Evolutionary conservation across 2,329 filamentous ascomycete genomes (phyloP).

Genomic region (Trichoderma semiorbis): DNA sequence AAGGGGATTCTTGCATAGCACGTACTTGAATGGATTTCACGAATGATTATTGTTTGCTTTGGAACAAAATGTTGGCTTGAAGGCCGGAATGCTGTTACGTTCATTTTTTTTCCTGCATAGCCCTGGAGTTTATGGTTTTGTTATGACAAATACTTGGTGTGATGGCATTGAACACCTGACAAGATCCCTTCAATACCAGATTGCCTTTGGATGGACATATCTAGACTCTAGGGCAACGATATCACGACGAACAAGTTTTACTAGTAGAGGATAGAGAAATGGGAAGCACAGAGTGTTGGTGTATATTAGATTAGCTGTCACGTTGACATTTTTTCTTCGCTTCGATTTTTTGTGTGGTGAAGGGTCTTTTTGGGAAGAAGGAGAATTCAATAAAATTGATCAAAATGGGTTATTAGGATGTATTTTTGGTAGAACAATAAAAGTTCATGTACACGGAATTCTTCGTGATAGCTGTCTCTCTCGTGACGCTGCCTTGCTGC

Average conservation of each 20-base stretch:
- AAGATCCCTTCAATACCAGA: conserved; percentile 1
- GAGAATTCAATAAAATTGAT: not conserved
- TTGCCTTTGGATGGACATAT: conserved; percentile 4
- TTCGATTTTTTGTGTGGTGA: not conserved
- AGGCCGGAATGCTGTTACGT: conserved; percentile 4
- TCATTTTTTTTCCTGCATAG: conserved; percentile 23
- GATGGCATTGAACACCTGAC: not conserved
- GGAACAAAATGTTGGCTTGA: conserved; percentile 15
- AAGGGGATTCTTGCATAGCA: conserved; percentile 18
- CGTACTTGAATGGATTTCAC: conserved; percentile 16
- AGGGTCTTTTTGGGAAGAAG: not conserved
- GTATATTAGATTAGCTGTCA: conserved; percentile 13
- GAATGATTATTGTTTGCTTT: conserved; percentile 22
- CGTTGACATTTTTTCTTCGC: not conserved
- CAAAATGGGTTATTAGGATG: not conserved
- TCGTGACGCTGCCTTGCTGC: not conserved
- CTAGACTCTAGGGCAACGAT: conserved; percentile 14
- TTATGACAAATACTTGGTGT: conserved; percentile 4
- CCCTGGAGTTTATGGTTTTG: conserved; percentile 22
- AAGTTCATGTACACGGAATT: not conserved
- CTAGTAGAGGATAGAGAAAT: conserved; percentile 15
- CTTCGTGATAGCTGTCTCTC: not conserved
- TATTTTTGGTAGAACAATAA: not conserved
- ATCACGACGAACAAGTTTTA: conserved; percentile 7
- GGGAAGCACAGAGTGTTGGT: conserved; percentile 8